phyloP scores from a whole-genome alignment of 176 grass and related monocot species.

The Aegilops bicornis region DNA sequence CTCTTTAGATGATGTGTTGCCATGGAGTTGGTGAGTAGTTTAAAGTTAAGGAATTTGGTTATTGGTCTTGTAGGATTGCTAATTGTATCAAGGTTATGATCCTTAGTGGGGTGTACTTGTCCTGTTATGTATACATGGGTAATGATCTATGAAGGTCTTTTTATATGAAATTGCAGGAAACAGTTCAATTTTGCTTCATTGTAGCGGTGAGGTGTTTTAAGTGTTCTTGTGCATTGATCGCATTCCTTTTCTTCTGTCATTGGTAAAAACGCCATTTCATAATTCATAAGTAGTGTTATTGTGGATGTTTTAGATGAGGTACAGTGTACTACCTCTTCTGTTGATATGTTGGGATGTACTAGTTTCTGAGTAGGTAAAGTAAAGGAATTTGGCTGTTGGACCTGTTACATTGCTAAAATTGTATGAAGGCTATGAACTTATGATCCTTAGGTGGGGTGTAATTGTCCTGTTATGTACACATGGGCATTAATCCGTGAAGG shows the following conservation, averaged over 20 bases:
- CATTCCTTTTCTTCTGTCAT: background rate
- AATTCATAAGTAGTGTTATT: background rate
- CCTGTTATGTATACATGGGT: conserved; percentile 40
- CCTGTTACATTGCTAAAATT: background rate
- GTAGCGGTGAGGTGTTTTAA: background rate
- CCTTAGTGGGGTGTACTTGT: conserved; percentile 21
- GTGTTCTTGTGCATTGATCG: background rate
- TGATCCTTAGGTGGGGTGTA: conserved; percentile 18
- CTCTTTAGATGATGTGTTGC: conserved; percentile 34
- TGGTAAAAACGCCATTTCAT: background rate
- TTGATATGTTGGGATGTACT: background rate
- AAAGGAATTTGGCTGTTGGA: background rate
- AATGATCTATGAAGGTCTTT: conserved; percentile 26
- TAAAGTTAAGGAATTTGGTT: conserved; percentile 22
- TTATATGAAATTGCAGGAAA: background rate
- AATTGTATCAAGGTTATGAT: conserved; percentile 34
- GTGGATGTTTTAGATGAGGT: background rate
- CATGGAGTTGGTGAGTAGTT: conserved; percentile 18
- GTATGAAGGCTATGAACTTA: background rate
- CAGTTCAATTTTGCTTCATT: background rate
- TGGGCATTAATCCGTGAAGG: conserved; percentile 28
- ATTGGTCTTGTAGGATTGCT: conserved; percentile 37
- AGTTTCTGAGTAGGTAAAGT: background rate
- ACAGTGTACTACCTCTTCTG: background rate
- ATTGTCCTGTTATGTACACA: conserved; percentile 23